Evolutionary conservation across 345 rosid genomes (phyloP), one percentile per base, ranked within the genome.

Genomic region (Heritiera fomes): DNA sequence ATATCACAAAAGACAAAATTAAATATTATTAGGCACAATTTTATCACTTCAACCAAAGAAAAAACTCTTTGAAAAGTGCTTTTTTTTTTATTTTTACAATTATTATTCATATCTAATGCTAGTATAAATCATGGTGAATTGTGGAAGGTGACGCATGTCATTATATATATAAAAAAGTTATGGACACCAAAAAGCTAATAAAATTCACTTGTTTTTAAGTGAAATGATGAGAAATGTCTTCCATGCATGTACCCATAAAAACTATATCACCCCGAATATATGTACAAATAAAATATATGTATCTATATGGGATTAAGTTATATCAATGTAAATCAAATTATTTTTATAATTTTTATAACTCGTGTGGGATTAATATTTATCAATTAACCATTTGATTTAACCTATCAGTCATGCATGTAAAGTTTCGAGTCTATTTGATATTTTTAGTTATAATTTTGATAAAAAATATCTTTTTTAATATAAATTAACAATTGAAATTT

Each of bases 141-240:
- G 23, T 30, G 59, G 59, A 49, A 49, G 43, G 59, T 71, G 59
- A 30, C 75, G 41, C 59, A 71, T 71, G 20, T 30, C 20, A 71
- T 50, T 71, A 30, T 50, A 56, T n/a, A 53, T 53, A 53, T 3
- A 55, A 18, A n/a, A 18, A 71, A 30, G 43, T 14, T 71, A 49
- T 49, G 75, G 43, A 30, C 58, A 70, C 75, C 75, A 71, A 71
- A 50, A 59, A 30, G 45, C 60, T 71, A 71, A 71, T 71, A 43
- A 28, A 71, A 49, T 14, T 49, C 60, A 75, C 75, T 78, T 77
- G 75, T 64, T 77, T 71, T 71, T 71, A 59, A 49, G 59, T 71
- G 75, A 28, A 71, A 49, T 71, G 75, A 71, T 71, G 60, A 49
- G 75, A 59, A 49, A 49, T 76, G 58, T 15, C n/a, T 53, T 53